A percentile compares a stretch with the other conserved stretches of the same genome.
These are phyloP conservation scores for Cryoendolithus antarcticus DNA, from an alignment of 2,329 filamentous ascomycete species.

Conservation along the genomic window DNA sequence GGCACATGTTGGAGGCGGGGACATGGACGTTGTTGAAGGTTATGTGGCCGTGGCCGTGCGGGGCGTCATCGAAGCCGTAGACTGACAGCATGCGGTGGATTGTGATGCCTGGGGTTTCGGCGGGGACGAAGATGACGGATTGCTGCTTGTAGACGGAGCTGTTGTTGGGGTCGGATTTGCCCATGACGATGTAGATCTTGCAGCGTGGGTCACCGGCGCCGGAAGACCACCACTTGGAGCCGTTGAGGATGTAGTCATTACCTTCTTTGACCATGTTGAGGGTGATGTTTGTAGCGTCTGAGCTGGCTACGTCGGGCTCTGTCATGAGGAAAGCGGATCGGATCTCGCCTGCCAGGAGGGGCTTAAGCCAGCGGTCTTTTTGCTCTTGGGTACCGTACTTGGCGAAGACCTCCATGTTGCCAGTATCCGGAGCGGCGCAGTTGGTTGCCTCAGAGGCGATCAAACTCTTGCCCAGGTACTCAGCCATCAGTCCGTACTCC, in stretches of 20 bases:
- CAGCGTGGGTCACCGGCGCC: constrained; percentile 89
- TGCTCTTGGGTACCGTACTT: constrained; percentile 40
- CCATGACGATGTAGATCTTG: constrained; percentile 92
- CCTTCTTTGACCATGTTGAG: constrained; percentile 72
- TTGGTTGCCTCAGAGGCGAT: constrained; percentile 85
- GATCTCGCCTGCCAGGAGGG: constrained; percentile 37
- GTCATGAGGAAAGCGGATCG: constrained; percentile 40
- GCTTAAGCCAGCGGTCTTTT: constrained; percentile 38
- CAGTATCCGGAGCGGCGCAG: constrained; percentile 36
- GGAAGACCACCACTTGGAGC: constrained; percentile 98
- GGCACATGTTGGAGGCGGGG: constrained; percentile 68
- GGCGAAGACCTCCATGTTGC: constrained; percentile 41
- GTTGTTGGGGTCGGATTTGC: constrained; percentile 71
- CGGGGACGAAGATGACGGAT: constrained; percentile 81
- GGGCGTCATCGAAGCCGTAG: constrained; percentile 96
- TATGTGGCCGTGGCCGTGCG: constrained; percentile 92
- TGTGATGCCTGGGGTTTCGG: constrained; percentile 71
- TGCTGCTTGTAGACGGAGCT: constrained; percentile 75
- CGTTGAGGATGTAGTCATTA: constrained; percentile 82
- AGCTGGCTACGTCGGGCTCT: constrained; percentile 47
- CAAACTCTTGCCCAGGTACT: constrained; percentile 79
- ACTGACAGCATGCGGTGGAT: constrained; percentile 88
- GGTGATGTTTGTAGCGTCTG: constrained; percentile 37
- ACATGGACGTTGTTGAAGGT: constrained; percentile 82
- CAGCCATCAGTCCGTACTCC: constrained; percentile 96